Conservation (phyloP, 2,329 filamentous ascomycete species). For the Fusarium sororula region DNA sequence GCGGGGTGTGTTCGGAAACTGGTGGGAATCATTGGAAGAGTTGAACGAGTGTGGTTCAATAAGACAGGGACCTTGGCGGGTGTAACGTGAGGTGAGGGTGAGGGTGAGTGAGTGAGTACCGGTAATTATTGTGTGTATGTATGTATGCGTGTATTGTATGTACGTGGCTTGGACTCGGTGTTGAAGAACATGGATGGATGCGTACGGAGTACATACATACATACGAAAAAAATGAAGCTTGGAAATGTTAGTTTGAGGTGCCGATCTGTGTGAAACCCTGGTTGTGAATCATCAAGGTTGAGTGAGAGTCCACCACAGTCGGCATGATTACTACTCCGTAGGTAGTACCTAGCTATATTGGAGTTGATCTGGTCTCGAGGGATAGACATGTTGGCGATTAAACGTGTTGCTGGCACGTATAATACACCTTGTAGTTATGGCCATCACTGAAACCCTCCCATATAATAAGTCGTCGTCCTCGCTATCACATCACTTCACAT, state of each 20-base stretch:
- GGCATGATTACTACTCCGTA: background rate
- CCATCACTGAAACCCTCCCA: background rate
- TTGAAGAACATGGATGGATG: background rate
- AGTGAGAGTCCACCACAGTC: background rate
- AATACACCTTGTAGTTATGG: background rate
- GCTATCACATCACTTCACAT: background rate
- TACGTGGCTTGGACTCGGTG: background rate
- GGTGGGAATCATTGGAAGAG: background rate
- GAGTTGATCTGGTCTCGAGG: background rate
- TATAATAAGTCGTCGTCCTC: background rate
- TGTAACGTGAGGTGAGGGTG: background rate
- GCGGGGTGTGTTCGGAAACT: background rate
- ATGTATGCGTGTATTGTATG: background rate
- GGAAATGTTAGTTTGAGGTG: slow-evolving; percentile 3
- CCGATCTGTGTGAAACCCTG: slow-evolving; percentile 19
- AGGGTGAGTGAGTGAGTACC: background rate
- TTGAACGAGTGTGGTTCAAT: background rate
- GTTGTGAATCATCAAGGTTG: slow-evolving; percentile 14
- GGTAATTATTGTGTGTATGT: background rate
- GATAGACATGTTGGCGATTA: background rate
- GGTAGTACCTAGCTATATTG: background rate
- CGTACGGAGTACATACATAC: background rate
- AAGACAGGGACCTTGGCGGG: background rate
- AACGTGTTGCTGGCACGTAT: background rate
- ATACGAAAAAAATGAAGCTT: slow-evolving; percentile 22